Evolutionary conservation across 2,329 filamentous ascomycete genomes (phyloP), one percentile per base, ranked within the genome.

Genomic region (Aureobasidium subglaciale): DNA sequence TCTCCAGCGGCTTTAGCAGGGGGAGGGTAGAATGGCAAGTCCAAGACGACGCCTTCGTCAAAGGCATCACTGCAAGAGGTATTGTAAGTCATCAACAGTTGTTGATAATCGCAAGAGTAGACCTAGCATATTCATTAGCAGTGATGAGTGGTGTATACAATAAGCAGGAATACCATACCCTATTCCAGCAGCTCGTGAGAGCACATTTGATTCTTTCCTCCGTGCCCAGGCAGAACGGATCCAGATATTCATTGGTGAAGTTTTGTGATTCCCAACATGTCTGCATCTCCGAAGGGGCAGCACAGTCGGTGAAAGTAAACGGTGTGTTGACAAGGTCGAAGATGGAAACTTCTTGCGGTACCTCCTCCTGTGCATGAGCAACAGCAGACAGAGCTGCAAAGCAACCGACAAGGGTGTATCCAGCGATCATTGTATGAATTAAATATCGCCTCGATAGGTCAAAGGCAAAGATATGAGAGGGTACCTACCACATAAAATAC

Each of bases 111-210:
- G 20, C 49, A 53, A 11, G 49, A 53, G 20, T 53, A 53, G 6
- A 53, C 49, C 49, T 53, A 5, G 9, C 15, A 6, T 29, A 13
- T 50, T 22, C 10, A 3, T 2, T 15, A 4, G 25, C 5, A 25
- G 8, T 8, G 10, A 38, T 20, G 15, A 4, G 24, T n/a, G 10
- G 6, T 25, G n/a, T 42, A 8, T 9, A 30, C 8, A 30, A 13
- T 30, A 13, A 30, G 29, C 8, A 7, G 15, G 2, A 16, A 42
- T n/a, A n/a, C 13, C 5, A 32, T 53, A 53, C 49, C 49, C 37
- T 53, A 15, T 53, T 53, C 49, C 49, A 53, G 37, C 49, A 53
- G 20, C 42, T 53, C 18, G 49, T 53, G 7, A 53, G 37, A 2
- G 37, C 27, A n/a, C 49, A 53, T 15, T 42, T 7, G 5, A 53